Evolutionary conservation across 2,329 filamentous ascomycete species (phyloP).

Genomic region (Pyrenophora seminiperda): DNA sequence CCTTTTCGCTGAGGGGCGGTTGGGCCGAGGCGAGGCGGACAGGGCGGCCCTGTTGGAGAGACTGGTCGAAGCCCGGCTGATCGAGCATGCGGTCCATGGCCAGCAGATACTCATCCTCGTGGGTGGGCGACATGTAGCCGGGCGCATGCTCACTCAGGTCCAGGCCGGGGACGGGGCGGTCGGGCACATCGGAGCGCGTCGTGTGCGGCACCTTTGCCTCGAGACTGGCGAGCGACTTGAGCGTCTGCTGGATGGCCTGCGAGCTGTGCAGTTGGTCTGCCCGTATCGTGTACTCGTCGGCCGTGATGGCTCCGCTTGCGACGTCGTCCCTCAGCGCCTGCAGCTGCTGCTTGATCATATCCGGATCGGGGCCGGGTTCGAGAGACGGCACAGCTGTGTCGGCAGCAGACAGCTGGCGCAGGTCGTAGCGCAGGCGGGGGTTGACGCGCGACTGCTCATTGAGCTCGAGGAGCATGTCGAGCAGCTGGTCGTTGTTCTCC

Average conservation of each 20-base stretch:
- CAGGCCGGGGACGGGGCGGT: constrained; percentile 47
- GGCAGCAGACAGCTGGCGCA: constrained; percentile 54
- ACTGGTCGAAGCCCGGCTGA: constrained; percentile 60
- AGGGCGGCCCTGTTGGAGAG: constrained; percentile 48
- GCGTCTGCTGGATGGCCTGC: constrained; percentile 30
- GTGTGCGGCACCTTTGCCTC: constrained; percentile 51
- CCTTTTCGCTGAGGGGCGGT: constrained; percentile 52
- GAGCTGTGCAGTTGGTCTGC: constrained; percentile 38
- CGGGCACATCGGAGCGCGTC: constrained; percentile 35
- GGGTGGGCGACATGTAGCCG: constrained; percentile 69
- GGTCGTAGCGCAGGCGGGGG: constrained; percentile 73
- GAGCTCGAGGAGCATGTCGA: constrained; percentile 87
- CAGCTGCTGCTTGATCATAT: constrained; percentile 32
- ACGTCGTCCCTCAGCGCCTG: constrained; percentile 46
- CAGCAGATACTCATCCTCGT: constrained; percentile 75
- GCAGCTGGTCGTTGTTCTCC: constrained; percentile 88
- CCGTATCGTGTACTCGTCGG: constrained; percentile 37
- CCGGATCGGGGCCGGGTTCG: constrained; percentile 31
- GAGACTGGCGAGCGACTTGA: constrained; percentile 45
- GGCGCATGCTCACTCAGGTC: constrained; percentile 63
- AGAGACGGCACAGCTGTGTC: constrained; percentile 35
- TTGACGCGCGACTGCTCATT: constrained; percentile 84
- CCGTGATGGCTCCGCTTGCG: constrained; percentile 31
- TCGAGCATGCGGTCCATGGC: constrained; percentile 63
- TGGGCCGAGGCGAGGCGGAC: constrained; percentile 48